phyloP scores from a whole-genome alignment of 2,329 filamentous ascomycete species.

The Colletotrichum spinosum region DNA sequence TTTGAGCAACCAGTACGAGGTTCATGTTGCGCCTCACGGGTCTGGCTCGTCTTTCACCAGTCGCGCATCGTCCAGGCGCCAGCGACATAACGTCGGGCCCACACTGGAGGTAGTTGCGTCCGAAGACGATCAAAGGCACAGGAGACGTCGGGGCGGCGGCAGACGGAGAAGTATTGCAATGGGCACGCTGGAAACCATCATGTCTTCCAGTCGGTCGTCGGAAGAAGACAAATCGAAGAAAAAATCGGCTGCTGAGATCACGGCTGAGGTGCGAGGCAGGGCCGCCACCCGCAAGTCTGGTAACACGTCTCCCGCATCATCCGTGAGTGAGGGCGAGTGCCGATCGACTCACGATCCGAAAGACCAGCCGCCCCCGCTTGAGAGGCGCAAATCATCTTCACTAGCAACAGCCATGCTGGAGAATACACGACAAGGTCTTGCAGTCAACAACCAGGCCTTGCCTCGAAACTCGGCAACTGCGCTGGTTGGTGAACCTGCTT shows the following conservation, averaged over 20 bases:
- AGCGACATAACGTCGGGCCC: slow-evolving; percentile 55
- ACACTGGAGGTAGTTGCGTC: slow-evolving; percentile 69
- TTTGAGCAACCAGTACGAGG: slow-evolving; percentile 75
- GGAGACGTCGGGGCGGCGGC: slow-evolving; percentile 54
- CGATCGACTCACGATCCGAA: slow-evolving; percentile 41
- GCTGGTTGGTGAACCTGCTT: slow-evolving; percentile 67
- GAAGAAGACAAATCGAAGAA: slow-evolving; percentile 72
- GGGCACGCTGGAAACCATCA: slow-evolving; percentile 74
- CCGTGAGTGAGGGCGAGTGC: slow-evolving; percentile 45
- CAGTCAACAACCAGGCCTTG: slow-evolving; percentile 42
- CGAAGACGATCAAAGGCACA: slow-evolving; percentile 64
- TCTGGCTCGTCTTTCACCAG: slow-evolving; percentile 63
- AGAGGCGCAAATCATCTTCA: slow-evolving; percentile 41
- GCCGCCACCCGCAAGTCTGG: slow-evolving; percentile 51
- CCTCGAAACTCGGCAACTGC: slow-evolving; percentile 52
- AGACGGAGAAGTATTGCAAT: slow-evolving; percentile 66
- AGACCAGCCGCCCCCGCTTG: slow-evolving; percentile 16
- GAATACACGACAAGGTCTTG: slow-evolving; percentile 48
- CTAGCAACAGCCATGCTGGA: slow-evolving; percentile 55
- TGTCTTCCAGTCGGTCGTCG: slow-evolving; percentile 73
- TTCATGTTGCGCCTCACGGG: slow-evolving; percentile 72
- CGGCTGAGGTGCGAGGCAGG: slow-evolving; percentile 65
- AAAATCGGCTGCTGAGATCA: slow-evolving; percentile 67
- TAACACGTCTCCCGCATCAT: slow-evolving; percentile 45
- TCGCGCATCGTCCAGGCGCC: slow-evolving; percentile 42